Conservation (phyloP, 2,329 filamentous ascomycete species). For the Sclerotinia glacialis region DNA sequence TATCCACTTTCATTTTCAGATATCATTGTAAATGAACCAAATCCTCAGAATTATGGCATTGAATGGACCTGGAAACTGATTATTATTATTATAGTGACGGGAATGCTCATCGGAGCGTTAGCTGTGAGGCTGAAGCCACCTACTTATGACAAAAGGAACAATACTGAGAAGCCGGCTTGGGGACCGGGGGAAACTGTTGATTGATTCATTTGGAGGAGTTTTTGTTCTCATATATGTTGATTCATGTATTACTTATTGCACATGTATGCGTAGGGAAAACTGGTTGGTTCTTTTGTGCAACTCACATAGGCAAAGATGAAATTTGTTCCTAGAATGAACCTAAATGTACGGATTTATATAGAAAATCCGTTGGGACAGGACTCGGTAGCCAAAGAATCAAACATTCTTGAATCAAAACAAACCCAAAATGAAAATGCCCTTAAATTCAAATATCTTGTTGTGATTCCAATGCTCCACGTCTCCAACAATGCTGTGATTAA, state of each 20-base stretch:
- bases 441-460: no score
- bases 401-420: neutral
- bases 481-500: no score
- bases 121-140: neutral
- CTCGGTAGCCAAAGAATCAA: neutral
- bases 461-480: no score
- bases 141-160: neutral
- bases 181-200: neutral
- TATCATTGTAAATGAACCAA: neutral
- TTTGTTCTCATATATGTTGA: neutral
- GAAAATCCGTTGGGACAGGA: neutral
- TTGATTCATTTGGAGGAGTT: neutral
- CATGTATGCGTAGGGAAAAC: rapidly evolving
- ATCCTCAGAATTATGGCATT: neutral
- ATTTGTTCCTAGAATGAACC: neutral
- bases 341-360: neutral
- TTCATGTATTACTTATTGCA: neutral
- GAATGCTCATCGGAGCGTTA: neutral
- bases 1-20: no score
- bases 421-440: neutral
- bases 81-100: neutral
- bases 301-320: no score
- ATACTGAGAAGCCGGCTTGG: no score
- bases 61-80: neutral
- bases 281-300: neutral